Conservation (phyloP, 1,284 basidiomycete genomes). For the Veloboletus limbatus region DNA sequence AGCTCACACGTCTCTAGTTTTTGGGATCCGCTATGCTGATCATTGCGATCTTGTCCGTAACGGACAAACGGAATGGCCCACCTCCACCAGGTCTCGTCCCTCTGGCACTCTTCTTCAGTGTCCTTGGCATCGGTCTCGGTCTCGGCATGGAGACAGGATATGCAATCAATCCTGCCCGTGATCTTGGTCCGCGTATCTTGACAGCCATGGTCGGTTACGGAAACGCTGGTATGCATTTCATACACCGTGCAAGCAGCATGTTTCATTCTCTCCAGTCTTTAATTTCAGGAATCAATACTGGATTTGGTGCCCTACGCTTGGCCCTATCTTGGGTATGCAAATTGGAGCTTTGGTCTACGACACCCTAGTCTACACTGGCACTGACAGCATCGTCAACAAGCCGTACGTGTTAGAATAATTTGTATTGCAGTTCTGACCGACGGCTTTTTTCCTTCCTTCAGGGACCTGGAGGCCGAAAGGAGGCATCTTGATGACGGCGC, state of each 20-base stretch:
- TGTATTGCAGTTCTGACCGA: not conserved
- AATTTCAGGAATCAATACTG: slow-evolving; percentile 63
- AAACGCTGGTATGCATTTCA: slow-evolving; percentile 33
- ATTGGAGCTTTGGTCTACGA: slow-evolving; percentile 54
- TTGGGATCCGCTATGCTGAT: slow-evolving; percentile 58
- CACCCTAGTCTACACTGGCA: slow-evolving; percentile 48
- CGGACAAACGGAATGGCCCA: slow-evolving; percentile 47
- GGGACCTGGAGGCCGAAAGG: slow-evolving; percentile 11
- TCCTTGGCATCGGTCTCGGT: slow-evolving; percentile 52
- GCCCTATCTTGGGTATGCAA: slow-evolving; percentile 55
- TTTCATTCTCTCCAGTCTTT: slow-evolving; percentile 36
- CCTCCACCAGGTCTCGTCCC: slow-evolving; percentile 51
- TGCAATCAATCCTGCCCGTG: slow-evolving; percentile 64
- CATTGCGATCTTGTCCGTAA: slow-evolving; percentile 42
- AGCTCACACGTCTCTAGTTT: slow-evolving; percentile 38
- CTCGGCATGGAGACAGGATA: slow-evolving; percentile 63
- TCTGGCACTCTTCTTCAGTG: slow-evolving; percentile 50
- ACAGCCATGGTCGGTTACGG: slow-evolving; percentile 64
- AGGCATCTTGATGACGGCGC: slow-evolving; percentile 21
- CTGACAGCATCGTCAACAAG: slow-evolving; percentile 52
- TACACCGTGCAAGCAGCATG: not conserved
- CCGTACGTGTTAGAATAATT: slow-evolving; percentile 37
- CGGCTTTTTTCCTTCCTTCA: not conserved
- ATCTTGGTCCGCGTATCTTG: slow-evolving; percentile 59
- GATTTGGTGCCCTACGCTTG: slow-evolving; percentile 71